Base-by-base conservation (phyloP, 495 filamentous ascomycete genomes). In the Penicillium canariense region DNA sequence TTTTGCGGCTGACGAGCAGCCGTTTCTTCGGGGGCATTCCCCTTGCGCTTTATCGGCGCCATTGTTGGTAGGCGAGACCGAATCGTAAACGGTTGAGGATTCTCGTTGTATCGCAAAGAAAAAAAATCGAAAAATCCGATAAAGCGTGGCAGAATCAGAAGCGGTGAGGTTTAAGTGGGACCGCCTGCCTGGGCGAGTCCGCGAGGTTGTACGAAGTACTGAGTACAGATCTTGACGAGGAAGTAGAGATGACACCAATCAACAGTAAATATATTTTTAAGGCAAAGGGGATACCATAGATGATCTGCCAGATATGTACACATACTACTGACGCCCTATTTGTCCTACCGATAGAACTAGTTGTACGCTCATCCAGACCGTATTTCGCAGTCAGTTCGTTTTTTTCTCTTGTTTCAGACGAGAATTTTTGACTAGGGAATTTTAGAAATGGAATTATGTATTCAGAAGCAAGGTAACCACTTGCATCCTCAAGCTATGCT, bases 21-120 rank as follows among this genome's bases (percentile, higher is more conserved):
- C 42, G 57, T 59, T 48, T 74, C 71, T 54, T 74, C 67, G 23
- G 68, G 68, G 51, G 65, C 66, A 59, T 72, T 70, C 54, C 67
- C 70, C 68, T 81, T 81, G 62, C 79, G 78, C 66, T 82, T 82
- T 3, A 74, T 69, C 47, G 76, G 77, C 56, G 77, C 78, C 78
- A 82, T 82, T 43, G 46, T 68, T 60, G 52, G 51, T 26, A 58
- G 52, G 58, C 62, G 59, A 68, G 61, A 66, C 70, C 58, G 58
- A 57, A 61, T 58, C 57, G 46, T 63, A 48, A 59, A 60, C 59
- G 54, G 66, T 62, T 60, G 55, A 59, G 58, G 50, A 68, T 56
- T 61, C 55, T 62, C 55, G 62, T 60, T 54, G 55, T 54, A 52
- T 62, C 46, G 52, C 56, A 52, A 59, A 64, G 50, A 61, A 67